Conservation (phyloP, 2,329 filamentous ascomycete genomes). For the Alternaria dauci region DNA sequence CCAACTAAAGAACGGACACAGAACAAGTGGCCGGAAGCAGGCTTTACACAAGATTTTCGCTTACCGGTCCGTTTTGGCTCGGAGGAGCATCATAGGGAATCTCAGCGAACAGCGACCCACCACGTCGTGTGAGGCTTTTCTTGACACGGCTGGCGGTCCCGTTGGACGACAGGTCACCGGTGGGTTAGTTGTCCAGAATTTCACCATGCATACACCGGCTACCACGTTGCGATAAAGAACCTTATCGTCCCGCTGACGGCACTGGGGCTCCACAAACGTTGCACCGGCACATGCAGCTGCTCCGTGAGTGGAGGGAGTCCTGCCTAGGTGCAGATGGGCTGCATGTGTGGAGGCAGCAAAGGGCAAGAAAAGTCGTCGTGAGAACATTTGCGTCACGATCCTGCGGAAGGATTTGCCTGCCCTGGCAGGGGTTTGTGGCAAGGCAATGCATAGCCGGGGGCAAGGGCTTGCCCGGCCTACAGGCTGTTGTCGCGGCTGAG, state of each 20-base stretch:
- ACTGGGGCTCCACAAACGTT: slow-evolving; percentile 32
- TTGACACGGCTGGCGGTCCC: slow-evolving; percentile 15
- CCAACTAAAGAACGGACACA: background rate
- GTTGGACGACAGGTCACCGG: slow-evolving; percentile 21
- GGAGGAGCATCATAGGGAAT: slow-evolving; percentile 1
- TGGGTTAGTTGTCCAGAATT: slow-evolving; percentile 24
- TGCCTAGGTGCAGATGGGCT: slow-evolving; percentile 26
- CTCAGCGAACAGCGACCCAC: slow-evolving; percentile 29
- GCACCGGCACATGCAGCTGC: slow-evolving; percentile 26
- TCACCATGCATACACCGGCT: slow-evolving; percentile 28
- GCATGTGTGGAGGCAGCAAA: slow-evolving; percentile 18
- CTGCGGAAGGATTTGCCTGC: slow-evolving; percentile 2
- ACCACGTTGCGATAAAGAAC: slow-evolving; percentile 34
- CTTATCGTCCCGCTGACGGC: slow-evolving; percentile 34
- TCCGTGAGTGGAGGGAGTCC: slow-evolving; percentile 28
- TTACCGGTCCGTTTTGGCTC: slow-evolving; percentile 4
- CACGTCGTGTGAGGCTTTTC: slow-evolving; percentile 28
- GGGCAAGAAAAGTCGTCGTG: slow-evolving; percentile 12
- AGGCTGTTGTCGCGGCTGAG: slow-evolving; percentile 10
- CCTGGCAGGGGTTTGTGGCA: background rate
- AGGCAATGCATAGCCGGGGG: background rate
- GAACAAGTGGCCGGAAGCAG: background rate
- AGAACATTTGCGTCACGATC: slow-evolving; percentile 29
- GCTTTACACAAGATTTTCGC: background rate
- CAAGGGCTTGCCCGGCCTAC: background rate